A percentile compares a stretch with the other conserved stretches of the same genome.
These are phyloP conservation scores for Pestalotiopsis fici DNA, from an alignment of 2,329 filamentous ascomycete genomes.

Conservation along the genomic window DNA sequence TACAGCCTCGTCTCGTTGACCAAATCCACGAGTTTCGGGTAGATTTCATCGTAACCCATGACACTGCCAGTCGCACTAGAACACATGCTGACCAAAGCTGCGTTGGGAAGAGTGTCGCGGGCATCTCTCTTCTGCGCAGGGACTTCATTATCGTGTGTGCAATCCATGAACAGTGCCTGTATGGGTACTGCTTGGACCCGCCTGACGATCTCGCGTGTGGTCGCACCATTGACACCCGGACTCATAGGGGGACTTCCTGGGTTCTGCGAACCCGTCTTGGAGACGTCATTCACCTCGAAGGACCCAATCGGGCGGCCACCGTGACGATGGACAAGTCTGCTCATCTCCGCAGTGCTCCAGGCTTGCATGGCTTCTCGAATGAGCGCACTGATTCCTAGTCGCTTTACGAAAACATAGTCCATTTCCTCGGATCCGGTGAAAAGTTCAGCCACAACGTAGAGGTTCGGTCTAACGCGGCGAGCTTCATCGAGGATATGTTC, in stretches of 20 bases:
- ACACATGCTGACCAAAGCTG: slow-evolving; percentile 94
- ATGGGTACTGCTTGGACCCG: slow-evolving; percentile 86
- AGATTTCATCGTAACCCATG: slow-evolving; percentile 97
- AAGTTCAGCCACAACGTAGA: slow-evolving; percentile 92
- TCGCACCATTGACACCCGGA: slow-evolving; percentile 26
- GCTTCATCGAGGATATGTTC: slow-evolving; percentile 95
- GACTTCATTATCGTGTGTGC: slow-evolving; percentile 97
- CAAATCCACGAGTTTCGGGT: slow-evolving; percentile 88
- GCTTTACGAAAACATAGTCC: slow-evolving; percentile 94
- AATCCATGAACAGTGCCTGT: slow-evolving; percentile 97
- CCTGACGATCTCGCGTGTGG: slow-evolving; percentile 67
- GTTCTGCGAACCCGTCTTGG: slow-evolving; percentile 55
- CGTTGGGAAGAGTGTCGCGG: slow-evolving; percentile 90
- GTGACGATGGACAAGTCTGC: slow-evolving; percentile 88
- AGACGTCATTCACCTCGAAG: slow-evolving; percentile 90
- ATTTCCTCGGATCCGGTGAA: slow-evolving; percentile 95
- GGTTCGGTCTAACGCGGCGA: slow-evolving; percentile 80
- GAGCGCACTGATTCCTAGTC: slow-evolving; percentile 85
- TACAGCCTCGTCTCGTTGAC: slow-evolving; percentile 88
- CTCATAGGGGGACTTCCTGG: slow-evolving; percentile 32
- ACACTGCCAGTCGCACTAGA: slow-evolving; percentile 92
- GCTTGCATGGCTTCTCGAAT: slow-evolving; percentile 98
- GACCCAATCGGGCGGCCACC: slow-evolving; percentile 94
- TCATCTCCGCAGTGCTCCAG: slow-evolving; percentile 92
- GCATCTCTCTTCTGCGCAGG: slow-evolving; percentile 94